Evolutionary conservation across 768 basidiomycete species (phyloP).

Genomic region (Pleurotus salmoneostramineus): DNA sequence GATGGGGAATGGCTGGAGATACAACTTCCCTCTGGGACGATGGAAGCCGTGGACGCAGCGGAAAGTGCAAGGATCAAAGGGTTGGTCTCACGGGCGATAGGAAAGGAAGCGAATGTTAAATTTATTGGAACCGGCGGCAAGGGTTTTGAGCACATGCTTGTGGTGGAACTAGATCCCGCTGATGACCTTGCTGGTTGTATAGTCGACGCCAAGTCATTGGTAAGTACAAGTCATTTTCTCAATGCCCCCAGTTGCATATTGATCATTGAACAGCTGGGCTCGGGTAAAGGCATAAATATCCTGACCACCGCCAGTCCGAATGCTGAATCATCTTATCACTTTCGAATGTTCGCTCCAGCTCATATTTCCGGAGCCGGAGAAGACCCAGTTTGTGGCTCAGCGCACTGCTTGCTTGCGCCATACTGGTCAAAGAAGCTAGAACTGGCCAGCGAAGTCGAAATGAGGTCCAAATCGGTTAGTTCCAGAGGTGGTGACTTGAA

Average conservation of each 20-base stretch:
- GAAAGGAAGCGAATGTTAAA: conserved; percentile 31
- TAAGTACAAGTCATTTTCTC: conserved; percentile 16
- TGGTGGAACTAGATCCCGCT: conserved; percentile 37
- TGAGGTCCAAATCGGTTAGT: conserved; percentile 50
- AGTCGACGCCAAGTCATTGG: conserved; percentile 28
- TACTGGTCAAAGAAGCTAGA: conserved; percentile 42
- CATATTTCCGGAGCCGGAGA: conserved; percentile 27
- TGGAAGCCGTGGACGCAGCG: conserved; percentile 20
- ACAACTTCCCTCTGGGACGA: conserved; percentile 24
- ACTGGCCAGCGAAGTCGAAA: conserved; percentile 24
- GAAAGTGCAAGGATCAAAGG: conserved; percentile 25
- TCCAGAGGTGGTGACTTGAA: conserved; percentile 41
- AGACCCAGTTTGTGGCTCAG: conserved; percentile 52
- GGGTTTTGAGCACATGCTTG: conserved; percentile 27
- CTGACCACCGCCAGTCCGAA: conserved; percentile 32
- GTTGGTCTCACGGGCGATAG: conserved; percentile 33
- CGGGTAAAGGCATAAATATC: conserved; percentile 31
- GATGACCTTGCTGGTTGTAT: conserved; percentile 29
- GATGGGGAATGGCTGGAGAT: conserved; percentile 33
- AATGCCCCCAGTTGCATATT: neutral
- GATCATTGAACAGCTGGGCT: conserved; percentile 20
- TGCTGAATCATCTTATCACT: conserved; percentile 31
- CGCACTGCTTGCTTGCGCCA: conserved; percentile 44
- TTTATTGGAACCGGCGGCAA: conserved; percentile 30
- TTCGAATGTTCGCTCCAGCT: conserved; percentile 46